Evolutionary conservation across 768 basidiomycete species (phyloP), one percentile per base, ranked within the genome.

Genomic region (Goffeauzyma gilvescens): DNA sequence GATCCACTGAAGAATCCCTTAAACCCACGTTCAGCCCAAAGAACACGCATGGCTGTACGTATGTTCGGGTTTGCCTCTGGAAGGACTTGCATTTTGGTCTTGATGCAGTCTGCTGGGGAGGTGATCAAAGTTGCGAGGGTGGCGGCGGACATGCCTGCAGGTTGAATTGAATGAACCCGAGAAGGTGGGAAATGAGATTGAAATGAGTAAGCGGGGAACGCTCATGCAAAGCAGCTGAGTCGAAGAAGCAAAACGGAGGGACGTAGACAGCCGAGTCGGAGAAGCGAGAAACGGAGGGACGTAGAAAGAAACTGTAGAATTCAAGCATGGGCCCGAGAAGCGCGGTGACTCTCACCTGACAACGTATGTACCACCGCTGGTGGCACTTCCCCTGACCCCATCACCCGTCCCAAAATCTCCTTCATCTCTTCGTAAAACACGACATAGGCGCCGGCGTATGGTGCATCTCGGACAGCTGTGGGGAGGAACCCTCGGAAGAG

Each of bases 11-110:
- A 83, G 62, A 85, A 86, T 0, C 87, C 87, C 6, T 53, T 27
- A 2, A 77, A 21, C 0, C 86, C 85, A 13, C 84, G 77, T 71
- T 83, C 78, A 83, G 89, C 49, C 1, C 26, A 51, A 18, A 38
- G 24, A 41, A n/a, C 39, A 6, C 46, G 48, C 2, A 75, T 64
- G 2, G 85, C 85, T 15, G 71, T 71, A 23, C 68, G 42, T 15
- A 95, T 66, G 7, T 81, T 76, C 2, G 75, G 76, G 54, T 90
- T 89, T 50, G 74, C 72, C 51, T 78, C 79, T 1, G 71, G 71
- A n/a, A 81, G 76, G 3, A 95, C 81, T 67, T 95, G 87, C 59
- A 95, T 77, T 56, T 84, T 81, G 0, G 87, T 95, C 83, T 95
- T 95, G 50, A 93, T 72, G 32, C 87, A 84, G 58, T 95, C 87